A percentile compares a stretch with the other conserved stretches of the same genome.
phyloP scores from a whole-genome alignment of 1,284 basidiomycete genomes.

The Apiotrichum mycotoxinovorans region DNA sequence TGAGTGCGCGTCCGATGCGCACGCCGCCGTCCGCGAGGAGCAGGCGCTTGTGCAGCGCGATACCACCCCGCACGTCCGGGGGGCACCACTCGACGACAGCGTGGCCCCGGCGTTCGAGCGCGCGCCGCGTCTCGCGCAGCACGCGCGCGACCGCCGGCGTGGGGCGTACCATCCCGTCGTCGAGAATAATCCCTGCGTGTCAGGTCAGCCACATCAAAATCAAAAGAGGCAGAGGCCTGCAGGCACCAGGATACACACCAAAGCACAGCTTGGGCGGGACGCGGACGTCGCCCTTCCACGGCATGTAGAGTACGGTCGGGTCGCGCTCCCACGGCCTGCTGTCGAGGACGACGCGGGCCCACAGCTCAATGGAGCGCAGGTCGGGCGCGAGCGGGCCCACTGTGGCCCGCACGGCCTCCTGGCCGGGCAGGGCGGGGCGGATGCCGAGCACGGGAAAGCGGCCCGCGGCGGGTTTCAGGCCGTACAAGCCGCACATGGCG shows the following conservation, averaged over 20 bases:
- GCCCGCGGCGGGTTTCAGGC: conserved; percentile 64
- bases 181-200: conserved; percentile 52
- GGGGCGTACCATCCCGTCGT: conserved; percentile 59
- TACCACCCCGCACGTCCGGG: background rate
- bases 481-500: conserved; percentile 63
- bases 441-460: conserved; percentile 56
- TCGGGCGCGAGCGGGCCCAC: conserved; percentile 63
- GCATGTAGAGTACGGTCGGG: conserved; percentile 58
- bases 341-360: conserved; percentile 54
- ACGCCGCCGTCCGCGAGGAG: conserved; percentile 5
- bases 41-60: conserved; percentile 1
- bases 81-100: conserved; percentile 48
- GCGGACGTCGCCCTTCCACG: conserved; percentile 58
- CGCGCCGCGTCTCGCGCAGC: conserved; percentile 57
- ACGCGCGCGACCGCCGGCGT: conserved; percentile 66
- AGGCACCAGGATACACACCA: conserved; percentile 2
- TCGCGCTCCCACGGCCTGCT: conserved; percentile 64
- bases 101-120: conserved; percentile 62
- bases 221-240: no score
- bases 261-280: conserved; percentile 58
- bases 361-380: conserved; percentile 59
- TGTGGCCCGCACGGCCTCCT: conserved; percentile 64
- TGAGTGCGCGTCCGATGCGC: conserved; percentile 1
- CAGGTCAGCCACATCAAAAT: background rate
- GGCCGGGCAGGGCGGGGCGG: conserved; percentile 60